Evolutionary conservation across 495 filamentous ascomycete species (phyloP).

Genomic region (Penicillium salamii): DNA sequence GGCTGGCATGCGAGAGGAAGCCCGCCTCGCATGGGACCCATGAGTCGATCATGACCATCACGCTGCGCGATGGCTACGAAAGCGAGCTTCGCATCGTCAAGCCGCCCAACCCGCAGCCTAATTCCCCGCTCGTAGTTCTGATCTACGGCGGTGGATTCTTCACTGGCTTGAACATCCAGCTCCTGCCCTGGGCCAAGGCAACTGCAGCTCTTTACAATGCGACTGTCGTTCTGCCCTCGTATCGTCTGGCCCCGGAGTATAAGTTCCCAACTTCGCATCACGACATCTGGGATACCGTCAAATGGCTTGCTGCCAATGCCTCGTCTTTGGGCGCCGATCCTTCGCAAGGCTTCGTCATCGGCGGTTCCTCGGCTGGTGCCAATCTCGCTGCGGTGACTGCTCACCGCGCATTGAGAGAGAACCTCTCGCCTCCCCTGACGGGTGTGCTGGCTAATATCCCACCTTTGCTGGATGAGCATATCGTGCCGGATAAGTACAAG

Average conservation of each 20-base stretch:
- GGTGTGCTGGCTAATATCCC: constrained; percentile 2
- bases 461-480: background rate
- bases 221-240: constrained; percentile 1
- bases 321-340: constrained; percentile 9
- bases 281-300: constrained; percentile 16
- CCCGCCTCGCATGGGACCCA: background rate
- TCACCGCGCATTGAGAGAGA: constrained; percentile 1
- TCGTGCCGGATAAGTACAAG: constrained; percentile 6
- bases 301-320: constrained; percentile 16
- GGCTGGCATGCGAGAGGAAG: background rate
- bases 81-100: background rate
- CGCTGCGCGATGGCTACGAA: background rate
- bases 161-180: background rate
- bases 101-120: background rate
- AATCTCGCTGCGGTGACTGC: constrained; percentile 7
- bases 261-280: constrained; percentile 12
- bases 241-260: constrained; percentile 16
- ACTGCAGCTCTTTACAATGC: background rate
- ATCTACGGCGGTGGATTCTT: background rate
- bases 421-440: constrained; percentile 3
- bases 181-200: background rate
- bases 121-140: background rate
- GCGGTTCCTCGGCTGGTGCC: constrained; percentile 12
- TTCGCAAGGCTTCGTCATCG: constrained; percentile 12
- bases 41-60: background rate